phyloP scores from a whole-genome alignment of 345 rosid genomes.

The Ailanthus altissimus region DNA sequence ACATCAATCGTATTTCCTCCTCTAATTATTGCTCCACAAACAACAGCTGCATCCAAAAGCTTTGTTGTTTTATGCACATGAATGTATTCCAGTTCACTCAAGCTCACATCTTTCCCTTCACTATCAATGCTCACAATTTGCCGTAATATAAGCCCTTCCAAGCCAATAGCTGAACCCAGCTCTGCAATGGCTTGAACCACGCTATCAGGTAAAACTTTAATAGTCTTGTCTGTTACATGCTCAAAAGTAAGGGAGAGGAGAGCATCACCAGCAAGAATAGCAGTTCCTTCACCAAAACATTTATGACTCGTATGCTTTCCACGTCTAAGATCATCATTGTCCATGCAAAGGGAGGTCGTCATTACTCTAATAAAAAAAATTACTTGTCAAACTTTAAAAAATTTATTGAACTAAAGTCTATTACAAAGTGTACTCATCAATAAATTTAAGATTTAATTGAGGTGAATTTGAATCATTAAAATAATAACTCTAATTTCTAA shows the following conservation, averaged over 20 bases:
- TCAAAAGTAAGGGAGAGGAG: conserved; percentile 58
- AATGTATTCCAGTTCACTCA: conserved; percentile 38
- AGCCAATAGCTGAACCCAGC: conserved; percentile 48
- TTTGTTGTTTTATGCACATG: conserved; percentile 42
- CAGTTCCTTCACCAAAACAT: conserved; percentile 52
- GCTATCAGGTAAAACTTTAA: conserved; percentile 30
- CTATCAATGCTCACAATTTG: conserved; percentile 52
- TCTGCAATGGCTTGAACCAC: conserved; percentile 44
- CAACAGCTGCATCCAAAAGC: conserved; percentile 43
- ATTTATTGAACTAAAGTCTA: too few relatives aligned
- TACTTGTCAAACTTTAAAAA: too few relatives aligned
- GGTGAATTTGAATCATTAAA: too few relatives aligned
- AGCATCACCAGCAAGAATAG: conserved; percentile 66
- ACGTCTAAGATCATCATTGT: conserved; percentile 60
- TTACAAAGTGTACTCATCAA: too few relatives aligned
- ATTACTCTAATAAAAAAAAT: too few relatives aligned
- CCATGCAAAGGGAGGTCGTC: conserved; percentile 83
- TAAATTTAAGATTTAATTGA: too few relatives aligned
- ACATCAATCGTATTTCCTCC: conserved; percentile 30
- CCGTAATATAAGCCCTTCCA: conserved; percentile 55
- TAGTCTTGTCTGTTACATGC: conserved; percentile 41
- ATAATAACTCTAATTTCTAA: too few relatives aligned
- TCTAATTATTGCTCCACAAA: conserved; percentile 42
- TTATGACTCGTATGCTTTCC: conserved; percentile 64
- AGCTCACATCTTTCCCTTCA: conserved; percentile 42